These are phyloP conservation scores for Chlorella sp. DNA, from an alignment of 139 green algal species.

Conservation along the genomic window DNA sequence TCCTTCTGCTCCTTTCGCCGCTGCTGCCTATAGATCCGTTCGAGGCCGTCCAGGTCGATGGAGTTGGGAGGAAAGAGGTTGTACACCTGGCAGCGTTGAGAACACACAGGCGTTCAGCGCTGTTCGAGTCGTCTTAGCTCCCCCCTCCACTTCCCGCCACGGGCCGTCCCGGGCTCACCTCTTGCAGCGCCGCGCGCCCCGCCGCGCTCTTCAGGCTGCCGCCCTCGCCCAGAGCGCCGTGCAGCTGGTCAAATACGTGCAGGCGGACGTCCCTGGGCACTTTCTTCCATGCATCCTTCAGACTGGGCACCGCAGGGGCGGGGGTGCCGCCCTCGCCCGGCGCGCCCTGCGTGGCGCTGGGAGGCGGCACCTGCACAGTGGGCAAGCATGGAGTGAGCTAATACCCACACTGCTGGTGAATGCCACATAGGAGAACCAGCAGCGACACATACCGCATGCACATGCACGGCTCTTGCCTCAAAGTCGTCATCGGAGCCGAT, in stretches of 20 bases:
- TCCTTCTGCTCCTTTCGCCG: not conserved
- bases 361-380: no score
- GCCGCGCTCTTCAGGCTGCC: no score
- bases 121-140: not conserved
- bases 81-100: constrained; percentile 2
- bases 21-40: not conserved
- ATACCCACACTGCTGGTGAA: not conserved
- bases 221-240: no score
- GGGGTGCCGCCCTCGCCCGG: not conserved
- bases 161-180: not conserved
- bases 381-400: not conserved
- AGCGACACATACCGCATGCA: no score
- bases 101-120: not conserved
- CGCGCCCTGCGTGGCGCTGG: not conserved
- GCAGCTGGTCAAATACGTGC: no score
- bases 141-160: not conserved
- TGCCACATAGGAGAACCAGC: not conserved
- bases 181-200: no score
- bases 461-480: not conserved
- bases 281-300: not conserved
- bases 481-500: constrained; percentile 10
- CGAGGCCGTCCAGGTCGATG: not conserved
- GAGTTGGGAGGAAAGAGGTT: constrained; percentile 16
- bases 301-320: not conserved
- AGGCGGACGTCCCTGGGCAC: no score